A percentile compares a stretch with the other conserved stretches of the same genome.
Evolutionary conservation across 2,329 filamentous ascomycete species (phyloP).

Genomic region (Metarhizium album): DNA sequence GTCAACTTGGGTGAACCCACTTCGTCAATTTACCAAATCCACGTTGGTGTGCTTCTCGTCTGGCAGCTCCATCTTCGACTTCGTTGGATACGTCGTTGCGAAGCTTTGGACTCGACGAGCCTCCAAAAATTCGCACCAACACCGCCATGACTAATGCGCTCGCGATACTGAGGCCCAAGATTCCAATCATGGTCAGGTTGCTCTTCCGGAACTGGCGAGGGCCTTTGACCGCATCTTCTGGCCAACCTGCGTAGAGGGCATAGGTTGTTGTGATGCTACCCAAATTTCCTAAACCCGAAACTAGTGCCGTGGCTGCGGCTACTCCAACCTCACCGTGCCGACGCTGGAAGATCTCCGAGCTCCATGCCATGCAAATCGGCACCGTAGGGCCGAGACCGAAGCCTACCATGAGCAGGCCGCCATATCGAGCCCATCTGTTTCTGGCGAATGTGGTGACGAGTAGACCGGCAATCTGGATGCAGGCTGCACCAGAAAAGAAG

Average conservation of each 20-base stretch:
- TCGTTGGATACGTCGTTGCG: slow-evolving; percentile 29
- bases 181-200: slow-evolving; percentile 82
- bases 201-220: slow-evolving; percentile 67
- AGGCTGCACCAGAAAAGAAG: slow-evolving; percentile 68
- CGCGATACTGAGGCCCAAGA: slow-evolving; percentile 65
- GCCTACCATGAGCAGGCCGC: slow-evolving; percentile 78
- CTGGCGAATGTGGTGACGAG: slow-evolving; percentile 65
- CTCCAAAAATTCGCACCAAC: slow-evolving; percentile 49
- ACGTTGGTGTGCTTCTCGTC: slow-evolving; percentile 45
- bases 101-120: slow-evolving; percentile 38
- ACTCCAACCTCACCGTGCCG: slow-evolving; percentile 87
- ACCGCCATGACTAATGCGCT: slow-evolving; percentile 60
- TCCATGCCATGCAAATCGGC: slow-evolving; percentile 91
- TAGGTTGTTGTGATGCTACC: slow-evolving; percentile 83
- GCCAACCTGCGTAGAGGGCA: slow-evolving; percentile 80
- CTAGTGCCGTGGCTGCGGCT: slow-evolving; percentile 72
- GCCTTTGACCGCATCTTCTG: slow-evolving; percentile 58
- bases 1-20: slow-evolving; percentile 21
- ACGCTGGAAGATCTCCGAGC: slow-evolving; percentile 78
- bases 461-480: slow-evolving; percentile 73
- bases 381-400: slow-evolving; percentile 87
- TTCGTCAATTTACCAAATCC: slow-evolving; percentile 39
- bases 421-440: slow-evolving; percentile 75
- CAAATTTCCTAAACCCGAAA: slow-evolving; percentile 78
- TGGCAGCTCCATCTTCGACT: slow-evolving; percentile 50